Evolutionary conservation across 1,284 basidiomycete species (phyloP).

Genomic region (Apiotrichum gamsii): DNA sequence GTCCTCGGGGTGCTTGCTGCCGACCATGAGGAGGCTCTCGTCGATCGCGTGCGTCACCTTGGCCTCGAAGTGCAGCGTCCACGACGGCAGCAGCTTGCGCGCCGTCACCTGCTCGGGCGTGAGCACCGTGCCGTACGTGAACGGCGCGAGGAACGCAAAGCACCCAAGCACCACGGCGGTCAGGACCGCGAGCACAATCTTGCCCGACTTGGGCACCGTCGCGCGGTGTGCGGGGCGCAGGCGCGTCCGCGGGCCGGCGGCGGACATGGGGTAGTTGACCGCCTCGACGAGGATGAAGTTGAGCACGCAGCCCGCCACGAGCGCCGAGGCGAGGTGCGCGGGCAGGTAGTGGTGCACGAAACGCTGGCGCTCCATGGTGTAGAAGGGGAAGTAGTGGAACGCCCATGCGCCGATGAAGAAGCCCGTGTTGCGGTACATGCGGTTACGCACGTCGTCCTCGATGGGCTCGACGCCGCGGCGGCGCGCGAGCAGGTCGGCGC

Average conservation of each 20-base stretch:
- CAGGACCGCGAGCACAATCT: constrained; percentile 55
- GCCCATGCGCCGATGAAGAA: constrained; percentile 94
- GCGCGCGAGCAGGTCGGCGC: constrained; percentile 81
- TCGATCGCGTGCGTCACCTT: constrained; percentile 16
- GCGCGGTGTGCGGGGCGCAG: constrained; percentile 60
- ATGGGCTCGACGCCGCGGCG: constrained; percentile 79
- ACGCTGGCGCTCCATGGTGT: constrained; percentile 92
- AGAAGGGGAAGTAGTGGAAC: constrained; percentile 96
- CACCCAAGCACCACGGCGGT: constrained; percentile 58
- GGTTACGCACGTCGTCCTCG: constrained; percentile 75
- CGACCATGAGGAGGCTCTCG: not conserved
- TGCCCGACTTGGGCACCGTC: constrained; percentile 55
- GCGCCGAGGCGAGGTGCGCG: constrained; percentile 81
- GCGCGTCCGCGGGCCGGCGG: constrained; percentile 57
- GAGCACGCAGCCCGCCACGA: constrained; percentile 84
- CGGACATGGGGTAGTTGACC: constrained; percentile 86
- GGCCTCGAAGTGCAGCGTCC: constrained; percentile 48
- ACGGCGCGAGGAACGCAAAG: constrained; percentile 70
- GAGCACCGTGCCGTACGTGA: constrained; percentile 86
- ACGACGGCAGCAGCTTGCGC: constrained; percentile 38
- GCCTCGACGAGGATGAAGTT: constrained; percentile 88
- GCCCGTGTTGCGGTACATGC: constrained; percentile 88
- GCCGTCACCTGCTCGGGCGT: constrained; percentile 63
- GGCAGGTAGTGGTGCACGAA: constrained; percentile 99
- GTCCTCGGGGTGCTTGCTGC: not conserved